phyloP scores from a whole-genome alignment of 192 early-diverging fungal species.

The Rhizophagus clarus region DNA sequence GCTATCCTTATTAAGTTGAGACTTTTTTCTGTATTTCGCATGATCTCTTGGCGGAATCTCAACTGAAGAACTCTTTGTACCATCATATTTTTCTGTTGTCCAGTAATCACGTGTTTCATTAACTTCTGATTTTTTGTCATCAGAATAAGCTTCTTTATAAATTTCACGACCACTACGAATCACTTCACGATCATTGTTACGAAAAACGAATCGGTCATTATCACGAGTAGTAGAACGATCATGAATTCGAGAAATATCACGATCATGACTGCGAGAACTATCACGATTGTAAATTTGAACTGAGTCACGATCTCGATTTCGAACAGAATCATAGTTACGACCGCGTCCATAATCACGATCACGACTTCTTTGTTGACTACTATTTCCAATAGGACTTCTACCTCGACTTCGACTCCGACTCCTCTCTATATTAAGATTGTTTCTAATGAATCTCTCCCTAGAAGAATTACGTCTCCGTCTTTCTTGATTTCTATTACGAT shows the following conservation, averaged over 20 bases:
- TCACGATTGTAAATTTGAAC: not conserved
- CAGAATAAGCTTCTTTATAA: not conserved
- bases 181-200: constrained; percentile 6
- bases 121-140: not conserved
- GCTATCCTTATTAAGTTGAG: not conserved
- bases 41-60: not conserved
- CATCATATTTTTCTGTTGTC: not conserved
- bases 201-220: not conserved
- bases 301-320: constrained; percentile 10
- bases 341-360: not conserved
- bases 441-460: not conserved
- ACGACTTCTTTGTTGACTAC: constrained; percentile 3
- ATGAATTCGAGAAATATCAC: not conserved
- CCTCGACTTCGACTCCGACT: constrained; percentile 19
- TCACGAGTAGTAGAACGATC: not conserved
- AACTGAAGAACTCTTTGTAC: not conserved
- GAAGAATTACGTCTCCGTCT: constrained; percentile 14
- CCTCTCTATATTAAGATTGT: not conserved
- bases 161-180: not conserved
- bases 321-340: not conserved
- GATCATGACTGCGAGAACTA: constrained; percentile 9
- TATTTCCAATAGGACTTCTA: constrained; percentile 4
- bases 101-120: not conserved
- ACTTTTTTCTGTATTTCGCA: not conserved
- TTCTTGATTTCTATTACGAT: constrained; percentile 6